These are phyloP conservation scores for Phytopythium delawarense DNA, from an alignment of 352 stramenopile genomes.

Conservation along the genomic window DNA sequence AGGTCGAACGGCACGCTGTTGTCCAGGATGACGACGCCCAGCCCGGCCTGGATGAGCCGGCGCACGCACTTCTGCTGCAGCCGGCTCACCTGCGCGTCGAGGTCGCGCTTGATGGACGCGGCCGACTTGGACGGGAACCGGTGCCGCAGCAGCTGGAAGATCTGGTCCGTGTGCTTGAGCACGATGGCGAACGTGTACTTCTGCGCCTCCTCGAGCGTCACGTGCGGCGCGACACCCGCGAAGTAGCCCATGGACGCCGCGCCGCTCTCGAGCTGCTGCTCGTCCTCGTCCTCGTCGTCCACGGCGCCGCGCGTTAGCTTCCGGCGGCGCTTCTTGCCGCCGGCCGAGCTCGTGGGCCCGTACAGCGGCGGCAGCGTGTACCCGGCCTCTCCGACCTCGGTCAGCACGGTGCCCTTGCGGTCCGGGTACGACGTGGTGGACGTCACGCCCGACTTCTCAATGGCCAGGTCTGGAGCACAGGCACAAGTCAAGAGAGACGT, in stretches of 20 bases:
- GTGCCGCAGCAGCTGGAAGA: conserved; percentile 55
- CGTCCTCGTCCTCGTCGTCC: conserved; percentile 10
- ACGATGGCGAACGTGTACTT: conserved; percentile 89
- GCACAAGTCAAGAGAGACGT: no score
- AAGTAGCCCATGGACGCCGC: conserved; percentile 21
- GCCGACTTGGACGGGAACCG: conserved; percentile 71
- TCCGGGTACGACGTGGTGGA: conserved; percentile 21
- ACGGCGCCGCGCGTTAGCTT: conserved; percentile 8
- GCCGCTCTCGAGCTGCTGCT: conserved; percentile 14
- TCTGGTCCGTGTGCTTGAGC: conserved; percentile 78
- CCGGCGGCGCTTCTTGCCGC: conserved; percentile 1
- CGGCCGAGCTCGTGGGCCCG: background rate
- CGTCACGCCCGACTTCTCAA: conserved; percentile 13
- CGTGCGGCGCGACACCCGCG: conserved; percentile 41
- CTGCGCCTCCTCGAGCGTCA: conserved; percentile 83
- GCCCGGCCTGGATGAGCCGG: conserved; percentile 69
- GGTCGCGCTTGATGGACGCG: conserved; percentile 59
- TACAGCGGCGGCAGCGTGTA: conserved; percentile 39
- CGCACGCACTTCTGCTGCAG: conserved; percentile 83
- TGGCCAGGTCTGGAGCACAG: conserved; percentile 1
- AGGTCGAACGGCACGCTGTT: conserved; percentile 58
- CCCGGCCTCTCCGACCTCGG: conserved; percentile 43
- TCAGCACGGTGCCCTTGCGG: conserved; percentile 48
- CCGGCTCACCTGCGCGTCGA: conserved; percentile 62
- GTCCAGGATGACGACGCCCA: conserved; percentile 71